phyloP scores from a whole-genome alignment of 192 early-diverging fungal species.

The Entomortierella lignicola region DNA sequence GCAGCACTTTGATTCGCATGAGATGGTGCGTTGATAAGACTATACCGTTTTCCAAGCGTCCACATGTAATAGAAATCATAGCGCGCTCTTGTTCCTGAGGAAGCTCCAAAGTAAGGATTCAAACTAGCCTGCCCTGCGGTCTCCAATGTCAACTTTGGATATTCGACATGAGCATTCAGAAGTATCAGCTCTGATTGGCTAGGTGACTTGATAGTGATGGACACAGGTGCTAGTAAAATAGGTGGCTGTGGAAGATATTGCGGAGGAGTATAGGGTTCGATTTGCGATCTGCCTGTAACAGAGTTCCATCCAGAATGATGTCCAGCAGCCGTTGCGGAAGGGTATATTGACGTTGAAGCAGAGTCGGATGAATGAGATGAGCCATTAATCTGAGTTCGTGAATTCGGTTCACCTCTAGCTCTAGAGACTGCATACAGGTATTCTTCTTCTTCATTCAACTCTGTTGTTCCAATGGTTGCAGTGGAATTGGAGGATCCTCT shows the following conservation, averaged over 20 bases:
- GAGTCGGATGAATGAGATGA: not conserved
- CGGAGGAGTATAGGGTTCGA: not conserved
- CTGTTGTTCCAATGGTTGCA: slow-evolving; percentile 24
- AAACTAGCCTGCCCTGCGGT: slow-evolving; percentile 45
- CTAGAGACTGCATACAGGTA: slow-evolving; percentile 31
- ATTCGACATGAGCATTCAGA: slow-evolving; percentile 45
- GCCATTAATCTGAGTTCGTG: not conserved
- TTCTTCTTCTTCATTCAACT: slow-evolving; percentile 45
- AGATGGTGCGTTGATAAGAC: slow-evolving; percentile 7
- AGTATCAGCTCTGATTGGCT: slow-evolving; percentile 43
- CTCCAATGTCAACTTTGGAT: slow-evolving; percentile 44
- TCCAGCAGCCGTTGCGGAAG: not conserved
- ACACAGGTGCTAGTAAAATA: slow-evolving; percentile 33
- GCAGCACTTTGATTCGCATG: not conserved
- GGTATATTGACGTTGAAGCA: not conserved
- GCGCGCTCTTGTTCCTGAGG: slow-evolving; percentile 29
- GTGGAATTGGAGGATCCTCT: slow-evolving; percentile 25
- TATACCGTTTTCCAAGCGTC: slow-evolving; percentile 45
- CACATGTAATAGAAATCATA: slow-evolving; percentile 47
- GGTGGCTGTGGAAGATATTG: slow-evolving; percentile 38
- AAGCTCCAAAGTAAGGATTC: slow-evolving; percentile 39
- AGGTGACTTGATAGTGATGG: slow-evolving; percentile 27
- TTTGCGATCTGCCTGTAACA: not conserved
- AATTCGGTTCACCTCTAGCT: not conserved
- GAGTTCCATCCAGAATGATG: not conserved